A percentile compares a stretch with the other conserved stretches of the same genome.
These are phyloP conservation scores for Kodamaea sagamina DNA, from an alignment of 805 yeast species.

Conservation along the genomic window DNA sequence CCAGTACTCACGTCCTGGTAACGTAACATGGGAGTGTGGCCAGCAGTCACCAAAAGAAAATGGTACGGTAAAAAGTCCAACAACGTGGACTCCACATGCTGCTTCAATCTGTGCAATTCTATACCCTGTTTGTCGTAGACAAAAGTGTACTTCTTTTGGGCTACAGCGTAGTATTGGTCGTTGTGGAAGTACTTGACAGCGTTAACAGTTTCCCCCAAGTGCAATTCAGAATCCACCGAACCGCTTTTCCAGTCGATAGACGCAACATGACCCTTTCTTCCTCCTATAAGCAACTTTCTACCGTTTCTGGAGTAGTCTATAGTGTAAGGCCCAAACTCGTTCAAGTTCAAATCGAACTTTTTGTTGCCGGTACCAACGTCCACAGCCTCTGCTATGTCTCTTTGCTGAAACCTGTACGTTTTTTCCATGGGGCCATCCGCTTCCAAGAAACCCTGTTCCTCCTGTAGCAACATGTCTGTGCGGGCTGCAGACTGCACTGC, in stretches of 20 bases:
- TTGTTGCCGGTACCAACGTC: slow-evolving; percentile 77
- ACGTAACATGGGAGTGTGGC: slow-evolving; percentile 83
- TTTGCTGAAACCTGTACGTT: slow-evolving; percentile 82
- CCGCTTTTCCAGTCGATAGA: slow-evolving; percentile 96
- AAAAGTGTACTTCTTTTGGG: slow-evolving; percentile 92
- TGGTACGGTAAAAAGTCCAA: slow-evolving; percentile 93
- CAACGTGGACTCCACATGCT: slow-evolving; percentile 81
- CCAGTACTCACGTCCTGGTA: slow-evolving; percentile 98
- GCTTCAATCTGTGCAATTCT: slow-evolving; percentile 88
- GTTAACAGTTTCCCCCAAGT: slow-evolving; percentile 84
- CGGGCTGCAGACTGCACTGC: slow-evolving; percentile 84
- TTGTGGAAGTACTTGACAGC: slow-evolving; percentile 90
- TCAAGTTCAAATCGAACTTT: slow-evolving; percentile 68
- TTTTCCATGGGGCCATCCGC: slow-evolving; percentile 91
- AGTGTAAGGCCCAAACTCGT: slow-evolving; percentile 83
- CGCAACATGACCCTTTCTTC: slow-evolving; percentile 93
- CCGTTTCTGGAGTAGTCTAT: slow-evolving; percentile 87
- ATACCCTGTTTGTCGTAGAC: slow-evolving; percentile 89
- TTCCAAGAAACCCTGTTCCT: slow-evolving; percentile 83
- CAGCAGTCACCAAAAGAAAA: slow-evolving; percentile 82
- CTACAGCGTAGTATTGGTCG: slow-evolving; percentile 93
- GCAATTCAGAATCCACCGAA: slow-evolving; percentile 73
- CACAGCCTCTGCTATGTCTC: slow-evolving; percentile 72
- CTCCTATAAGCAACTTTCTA: slow-evolving; percentile 79
- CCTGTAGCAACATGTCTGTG: slow-evolving; percentile 82